These are phyloP conservation scores for Fusarium sp. DNA, from an alignment of 2,329 filamentous ascomycete genomes.

Conservation along the genomic window DNA sequence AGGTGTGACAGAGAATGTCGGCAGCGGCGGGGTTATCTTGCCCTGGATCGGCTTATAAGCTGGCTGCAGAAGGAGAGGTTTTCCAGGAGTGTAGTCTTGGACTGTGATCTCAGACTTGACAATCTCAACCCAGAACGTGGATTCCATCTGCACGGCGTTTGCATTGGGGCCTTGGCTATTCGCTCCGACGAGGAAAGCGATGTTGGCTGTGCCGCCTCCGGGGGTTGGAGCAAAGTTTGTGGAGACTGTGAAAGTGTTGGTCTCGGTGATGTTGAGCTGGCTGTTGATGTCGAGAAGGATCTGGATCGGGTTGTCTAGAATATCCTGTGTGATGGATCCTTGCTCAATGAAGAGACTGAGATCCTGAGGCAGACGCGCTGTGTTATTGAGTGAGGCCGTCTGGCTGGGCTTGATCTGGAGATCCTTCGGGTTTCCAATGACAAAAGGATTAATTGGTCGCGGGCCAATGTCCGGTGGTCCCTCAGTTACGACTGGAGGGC, in stretches of 20 bases:
- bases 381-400: not conserved
- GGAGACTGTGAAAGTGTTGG: not conserved
- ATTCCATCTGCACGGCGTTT: not conserved
- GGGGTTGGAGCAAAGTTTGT: not conserved
- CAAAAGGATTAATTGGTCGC: not conserved
- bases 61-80: not conserved
- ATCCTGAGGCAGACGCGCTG: slow-evolving; percentile 1
- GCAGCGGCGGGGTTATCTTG: not conserved
- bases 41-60: not conserved
- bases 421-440: not conserved
- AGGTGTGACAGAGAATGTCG: not conserved
- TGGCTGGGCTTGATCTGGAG: not conserved
- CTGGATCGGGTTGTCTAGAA: not conserved
- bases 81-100: not conserved
- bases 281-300: slow-evolving; percentile 11
- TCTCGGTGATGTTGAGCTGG: slow-evolving; percentile 1
- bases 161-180: not conserved
- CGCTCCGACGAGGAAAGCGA: not conserved
- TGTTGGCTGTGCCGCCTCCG: not conserved
- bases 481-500: not conserved
- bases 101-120: not conserved
- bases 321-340: not conserved
- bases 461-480: not conserved
- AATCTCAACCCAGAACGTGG: slow-evolving; percentile 3
- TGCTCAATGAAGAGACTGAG: not conserved